Conservation (phyloP, 2,329 filamentous ascomycete species). For the Gremmenia infestans region DNA sequence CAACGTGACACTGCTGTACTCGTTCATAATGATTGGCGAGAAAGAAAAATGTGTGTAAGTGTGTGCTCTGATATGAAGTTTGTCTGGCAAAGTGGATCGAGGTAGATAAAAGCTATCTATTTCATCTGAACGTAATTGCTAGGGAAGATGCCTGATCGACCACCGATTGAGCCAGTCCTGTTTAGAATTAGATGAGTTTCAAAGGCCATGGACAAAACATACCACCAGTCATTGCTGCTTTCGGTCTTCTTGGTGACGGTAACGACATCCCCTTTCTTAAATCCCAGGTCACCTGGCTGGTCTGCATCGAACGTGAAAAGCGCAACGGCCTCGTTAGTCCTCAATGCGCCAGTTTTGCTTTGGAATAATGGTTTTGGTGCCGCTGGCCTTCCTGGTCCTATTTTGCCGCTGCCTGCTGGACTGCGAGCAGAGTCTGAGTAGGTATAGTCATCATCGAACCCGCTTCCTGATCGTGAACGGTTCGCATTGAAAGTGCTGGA, state of each 20-base stretch:
- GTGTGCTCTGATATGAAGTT: background rate
- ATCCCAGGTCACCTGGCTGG: conserved; percentile 85
- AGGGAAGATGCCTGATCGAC: conserved; percentile 86
- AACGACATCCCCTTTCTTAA: conserved; percentile 96
- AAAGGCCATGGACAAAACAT: conserved; percentile 33
- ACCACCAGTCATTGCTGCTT: conserved; percentile 93
- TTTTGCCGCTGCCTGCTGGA: conserved; percentile 34
- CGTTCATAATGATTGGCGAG: background rate
- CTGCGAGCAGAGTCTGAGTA: conserved; percentile 45
- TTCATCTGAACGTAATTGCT: conserved; percentile 71
- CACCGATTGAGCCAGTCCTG: conserved; percentile 84
- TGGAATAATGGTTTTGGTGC: conserved; percentile 86
- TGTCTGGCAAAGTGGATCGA: background rate
- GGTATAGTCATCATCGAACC: conserved; percentile 46
- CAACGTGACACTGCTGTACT: background rate
- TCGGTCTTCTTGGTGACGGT: conserved; percentile 93
- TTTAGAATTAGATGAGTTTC: conserved; percentile 14
- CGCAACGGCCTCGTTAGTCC: conserved; percentile 79
- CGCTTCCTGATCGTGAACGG: conserved; percentile 37
- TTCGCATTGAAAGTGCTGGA: conserved; percentile 24
- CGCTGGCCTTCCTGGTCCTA: conserved; percentile 69
- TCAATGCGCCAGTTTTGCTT: conserved; percentile 50
- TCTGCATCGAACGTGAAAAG: conserved; percentile 93
- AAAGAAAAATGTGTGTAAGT: background rate
- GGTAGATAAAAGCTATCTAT: conserved; percentile 12